Evolutionary conservation across 2,329 filamentous ascomycete genomes (phyloP), one percentile per base, ranked within the genome.

Genomic region (Cladorrhinum sp.): DNA sequence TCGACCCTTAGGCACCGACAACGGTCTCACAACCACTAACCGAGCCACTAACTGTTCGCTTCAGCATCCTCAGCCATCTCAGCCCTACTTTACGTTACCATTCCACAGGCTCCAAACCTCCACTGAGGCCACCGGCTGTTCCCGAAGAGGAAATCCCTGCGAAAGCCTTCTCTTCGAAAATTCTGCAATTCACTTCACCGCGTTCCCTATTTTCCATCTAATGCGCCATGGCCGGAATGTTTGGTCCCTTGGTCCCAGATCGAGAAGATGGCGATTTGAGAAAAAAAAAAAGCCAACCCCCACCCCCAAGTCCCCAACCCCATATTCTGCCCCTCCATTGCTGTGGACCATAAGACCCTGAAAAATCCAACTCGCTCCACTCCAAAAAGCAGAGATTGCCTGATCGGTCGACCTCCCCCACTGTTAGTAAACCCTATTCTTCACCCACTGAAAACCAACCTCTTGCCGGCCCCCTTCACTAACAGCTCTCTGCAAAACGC

Each of bases 131-230:
- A 36, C 54, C 39, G 24, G 23, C 24, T 36, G 14, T n/a, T 46
- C 54, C 54, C 23, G 20, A 57, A 49, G 16, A 23, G 54, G 54
- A 57, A 57, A 57, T 48, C 36, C 33, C 54, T 57, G 54, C 54
- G 54, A 57, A 49, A 16, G n/a, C 42, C 16, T 18, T 18, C 5
- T 18, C 6, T 18, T n/a, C n/a, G n/a, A n/a, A n/a, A n/a, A n/a
- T n/a, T n/a, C n/a, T n/a, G n/a, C n/a, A n/a, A n/a, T n/a, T n/a
- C 10, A 18, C 3, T 21, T 46, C 42, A 46, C 42, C 42, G 42
- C 42, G 18, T 46, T 46, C 42, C 14, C 14, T 16, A 36, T 36
- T 16, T 36, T 36, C 26, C 26, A 30, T 30, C 26, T 10, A 30
- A 4, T 30, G 5, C 26, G 26, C n/a, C n/a, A n/a, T n/a, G n/a